Base-by-base conservation (phyloP, 371 early-diverging fungal genomes). In the Lichtheimia ramosa region DNA sequence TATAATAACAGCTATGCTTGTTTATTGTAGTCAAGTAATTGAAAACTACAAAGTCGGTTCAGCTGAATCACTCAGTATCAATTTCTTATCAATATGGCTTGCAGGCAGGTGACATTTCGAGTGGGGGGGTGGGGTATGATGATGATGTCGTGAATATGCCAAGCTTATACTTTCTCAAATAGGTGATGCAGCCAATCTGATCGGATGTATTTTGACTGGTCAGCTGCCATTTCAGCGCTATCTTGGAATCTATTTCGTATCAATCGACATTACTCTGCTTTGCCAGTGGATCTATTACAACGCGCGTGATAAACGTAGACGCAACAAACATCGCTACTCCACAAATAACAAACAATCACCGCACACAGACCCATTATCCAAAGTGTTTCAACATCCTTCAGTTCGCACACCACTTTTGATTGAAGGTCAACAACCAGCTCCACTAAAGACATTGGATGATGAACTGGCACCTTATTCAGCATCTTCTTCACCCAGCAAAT, bases 141-240 rank as follows among this genome's bases (percentile, higher is more conserved):
- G 34, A 34, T 34, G 34, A 34, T 34, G 34, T 34, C 34, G 34
- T 34, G 34, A 34, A 34, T 34, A 34, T 8, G 34, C 34, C 34
- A 34, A 34, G 34, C 34, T 50, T 50, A 48, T 49, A 15, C 40
- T 48, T 27, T 40, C 42, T 13, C 40, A 41, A 39, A 41, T 68
- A 77, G 92, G 91, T 34, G 92, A 92, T 61, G 43, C 83, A 43
- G 72, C 83, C 24, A 91, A 90, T 65, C 74, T 91, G 6, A 65
- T 87, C 43, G 92, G 91, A 15, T 81, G 89, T 24, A 56, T 89
- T 5, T 69, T 90, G 63, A 90, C 91, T 12, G 59, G 82, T 48
- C 91, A 91, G 70, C 81, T 86, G 54, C 88, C 89, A 27, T 91
- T 91, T 64, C 92, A 92, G 72, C 73, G 77, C 58, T 79, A 79